Conservation (phyloP, 2,329 filamentous ascomycete species). For the Fusarium vanettenii region DNA sequence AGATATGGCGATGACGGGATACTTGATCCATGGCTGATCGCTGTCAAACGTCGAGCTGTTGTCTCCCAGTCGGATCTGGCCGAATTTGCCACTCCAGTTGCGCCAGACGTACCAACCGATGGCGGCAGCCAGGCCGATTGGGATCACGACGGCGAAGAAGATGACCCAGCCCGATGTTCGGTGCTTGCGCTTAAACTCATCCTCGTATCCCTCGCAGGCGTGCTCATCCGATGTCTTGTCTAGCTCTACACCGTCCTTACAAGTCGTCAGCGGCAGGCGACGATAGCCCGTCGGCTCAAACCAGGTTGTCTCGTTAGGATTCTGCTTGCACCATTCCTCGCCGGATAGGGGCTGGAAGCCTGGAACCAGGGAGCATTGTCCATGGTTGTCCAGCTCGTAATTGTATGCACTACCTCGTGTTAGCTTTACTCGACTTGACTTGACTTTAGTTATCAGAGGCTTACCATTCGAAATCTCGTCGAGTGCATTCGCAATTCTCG, state of each 20-base stretch:
- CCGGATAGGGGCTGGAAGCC: conserved; percentile 73
- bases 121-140: conserved; percentile 75
- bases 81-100: conserved; percentile 91
- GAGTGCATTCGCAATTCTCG: conserved; percentile 83
- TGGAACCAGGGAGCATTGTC: conserved; percentile 80
- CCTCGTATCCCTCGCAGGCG: conserved; percentile 81
- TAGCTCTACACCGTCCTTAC: conserved; percentile 77
- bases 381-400: conserved; percentile 82
- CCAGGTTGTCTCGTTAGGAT: conserved; percentile 81
- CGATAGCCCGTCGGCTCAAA: conserved; percentile 90
- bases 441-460: conserved; percentile 43
- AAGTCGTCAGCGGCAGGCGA: conserved; percentile 89
- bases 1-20: conserved; percentile 80
- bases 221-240: conserved; percentile 70
- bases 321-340: conserved; percentile 62
- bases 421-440: conserved; percentile 7
- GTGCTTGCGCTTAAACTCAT: conserved; percentile 80
- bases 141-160: conserved; percentile 86
- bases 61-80: conserved; percentile 90
- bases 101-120: conserved; percentile 87
- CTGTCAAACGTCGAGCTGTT: conserved; percentile 66
- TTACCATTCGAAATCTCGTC: conserved; percentile 93
- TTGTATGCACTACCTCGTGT: conserved; percentile 83
- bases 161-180: conserved; percentile 78
- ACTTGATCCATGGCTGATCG: conserved; percentile 82